Conservation (phyloP, 768 basidiomycete genomes). For the Heimioporus sp. region DNA sequence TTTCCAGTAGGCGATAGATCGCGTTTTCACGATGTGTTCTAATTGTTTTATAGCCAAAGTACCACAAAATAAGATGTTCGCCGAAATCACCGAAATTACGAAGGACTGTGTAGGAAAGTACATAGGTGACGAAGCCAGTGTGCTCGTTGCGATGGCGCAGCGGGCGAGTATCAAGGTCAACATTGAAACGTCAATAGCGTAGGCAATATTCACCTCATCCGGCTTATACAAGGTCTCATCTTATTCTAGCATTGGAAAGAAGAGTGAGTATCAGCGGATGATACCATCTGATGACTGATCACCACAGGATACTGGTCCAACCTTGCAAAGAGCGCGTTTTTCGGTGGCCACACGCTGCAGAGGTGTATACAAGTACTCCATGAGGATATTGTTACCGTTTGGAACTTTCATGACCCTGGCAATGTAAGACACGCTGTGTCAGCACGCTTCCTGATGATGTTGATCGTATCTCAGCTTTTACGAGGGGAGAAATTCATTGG, state of each 20-base stretch:
- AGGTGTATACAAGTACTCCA: not conserved
- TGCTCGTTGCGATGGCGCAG: not conserved
- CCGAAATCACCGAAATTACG: not conserved
- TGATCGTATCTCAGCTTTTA: not conserved
- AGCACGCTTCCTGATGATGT: no score
- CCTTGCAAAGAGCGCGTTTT: not conserved
- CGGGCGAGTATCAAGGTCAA: not conserved
- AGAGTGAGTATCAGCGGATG: not conserved
- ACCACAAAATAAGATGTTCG: not conserved
- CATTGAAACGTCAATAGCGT: not conserved
- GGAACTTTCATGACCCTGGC: not conserved
- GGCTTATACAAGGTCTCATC: not conserved
- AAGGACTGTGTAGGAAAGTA: not conserved
- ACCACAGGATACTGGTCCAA: not conserved
- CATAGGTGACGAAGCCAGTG: not conserved
- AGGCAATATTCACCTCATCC: not conserved
- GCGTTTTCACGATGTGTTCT: not conserved
- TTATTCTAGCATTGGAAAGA: not conserved
- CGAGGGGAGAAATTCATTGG: not conserved
- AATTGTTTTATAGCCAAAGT: not conserved
- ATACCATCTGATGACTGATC: not conserved
- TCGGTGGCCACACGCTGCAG: not conserved
- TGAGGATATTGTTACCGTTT: not conserved
- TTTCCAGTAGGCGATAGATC: not conserved
- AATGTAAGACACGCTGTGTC: not conserved